These are phyloP conservation scores for Smallanthus sonchifolius DNA, from an alignment of 129 eudicot genomes.

Conservation along the genomic window DNA sequence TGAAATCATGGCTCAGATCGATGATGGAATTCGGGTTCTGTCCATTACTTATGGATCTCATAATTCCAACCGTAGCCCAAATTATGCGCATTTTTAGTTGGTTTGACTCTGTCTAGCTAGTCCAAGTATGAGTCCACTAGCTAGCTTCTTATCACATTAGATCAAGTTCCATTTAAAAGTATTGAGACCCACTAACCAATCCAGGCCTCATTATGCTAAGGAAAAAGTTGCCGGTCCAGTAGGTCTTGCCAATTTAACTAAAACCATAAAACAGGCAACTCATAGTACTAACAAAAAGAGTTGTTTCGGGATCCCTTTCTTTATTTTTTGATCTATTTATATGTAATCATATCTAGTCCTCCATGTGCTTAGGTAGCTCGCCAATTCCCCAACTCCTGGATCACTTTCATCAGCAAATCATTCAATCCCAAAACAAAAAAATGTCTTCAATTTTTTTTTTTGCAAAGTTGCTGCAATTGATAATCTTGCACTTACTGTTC, in stretches of 20 bases:
- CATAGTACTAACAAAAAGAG: neutral
- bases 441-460: no score
- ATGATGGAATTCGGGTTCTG: no score
- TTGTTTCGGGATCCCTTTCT: neutral
- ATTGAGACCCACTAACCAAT: no score
- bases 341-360: neutral
- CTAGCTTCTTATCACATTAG: neutral
- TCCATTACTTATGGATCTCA: no score
- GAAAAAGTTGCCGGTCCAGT: neutral
- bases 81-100: no score
- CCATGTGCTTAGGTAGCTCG: neutral
- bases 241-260: neutral
- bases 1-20: no score
- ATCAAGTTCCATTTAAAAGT: neutral
- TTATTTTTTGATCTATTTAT: neutral
- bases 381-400: neutral
- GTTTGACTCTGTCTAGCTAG: no score
- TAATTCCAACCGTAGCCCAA: no score
- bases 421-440: neutral
- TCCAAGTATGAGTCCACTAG: no score
- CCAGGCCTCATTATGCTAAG: neutral
- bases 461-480: no score
- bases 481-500: no score
- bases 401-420: neutral
- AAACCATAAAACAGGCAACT: neutral